Base-by-base conservation (phyloP, 2,329 filamentous ascomycete species). In the Ampelomyces quisqualis region DNA sequence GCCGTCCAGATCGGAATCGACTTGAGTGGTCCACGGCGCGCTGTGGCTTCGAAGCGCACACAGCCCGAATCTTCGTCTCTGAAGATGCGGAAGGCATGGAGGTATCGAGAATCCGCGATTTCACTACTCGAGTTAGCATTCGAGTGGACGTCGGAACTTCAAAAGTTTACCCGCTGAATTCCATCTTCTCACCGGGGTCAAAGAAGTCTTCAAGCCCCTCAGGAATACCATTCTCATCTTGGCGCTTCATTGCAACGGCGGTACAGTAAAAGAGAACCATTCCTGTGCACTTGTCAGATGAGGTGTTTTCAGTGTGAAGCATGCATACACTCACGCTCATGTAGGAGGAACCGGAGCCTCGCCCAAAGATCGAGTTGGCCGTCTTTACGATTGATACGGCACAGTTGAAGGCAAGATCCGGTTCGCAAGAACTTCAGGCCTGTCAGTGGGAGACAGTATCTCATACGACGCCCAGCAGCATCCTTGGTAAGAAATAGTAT, bases 1-100 rank as follows among this genome's bases (percentile, higher is more conserved):
- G 65, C 65, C 4, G 79, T 84, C 80, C 80, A 84, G 40, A 83
- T 76, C 0, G 80, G 80, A 2, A 77, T 75, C 14, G 72, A 69
- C 49, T 75, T 73, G 63, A 76, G 71, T 1, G 73, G 70, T 1
- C 80, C 79, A 18, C 73, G 68, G 19, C 73, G 70, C 22, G 80
- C 67, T 0, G 77, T 76, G n/a, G 77, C 77, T 55, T 82, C 78
- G 17, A 83, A 69, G 8, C 80, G 70, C 1, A 83, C 67, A 3
- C 73, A 73, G 8, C 73, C 72, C 2, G 77, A 77, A 15, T 72
- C 65, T 11, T 53, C 62, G 43, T 83, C 80, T 28, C 68, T 64
- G 53, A 74, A 79, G 10, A 84, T 64, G 9, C 78, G 76, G 38
- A 83, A 66, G 1, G 73, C 76, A 49, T 82, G 79, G 1, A 72